Base-by-base conservation (phyloP, 2,329 filamentous ascomycete genomes). In the Calonectria naviculata region DNA sequence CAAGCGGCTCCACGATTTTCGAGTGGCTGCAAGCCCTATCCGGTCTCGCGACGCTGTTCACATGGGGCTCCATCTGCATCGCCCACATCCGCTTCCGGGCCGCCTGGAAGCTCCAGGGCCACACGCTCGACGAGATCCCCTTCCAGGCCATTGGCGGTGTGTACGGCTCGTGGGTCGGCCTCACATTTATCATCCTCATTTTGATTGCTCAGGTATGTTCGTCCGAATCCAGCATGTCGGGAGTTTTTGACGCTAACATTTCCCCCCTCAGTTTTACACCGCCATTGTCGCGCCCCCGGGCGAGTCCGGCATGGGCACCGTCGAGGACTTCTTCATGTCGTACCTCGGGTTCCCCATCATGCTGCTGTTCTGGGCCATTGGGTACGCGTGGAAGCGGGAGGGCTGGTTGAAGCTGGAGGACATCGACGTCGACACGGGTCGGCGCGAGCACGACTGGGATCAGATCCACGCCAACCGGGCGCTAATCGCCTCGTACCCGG, bases 351-450 rank as follows among this genome's bases (percentile, higher is more conserved):
- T 88, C 5, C 87, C 87, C 42, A 84, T 89, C 65, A 85, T 89
- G 63, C 74, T 89, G 24, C 65, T 83, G 71, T 90, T 90, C 81
- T 90, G 88, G 86, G 70, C 84, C 38, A 77, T 79, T 70, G 89
- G 91, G 6, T 93, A 88, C 78, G 29, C 89, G 69, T 93, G 91
- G 91, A 93, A 93, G 86, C 85, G 89, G 58, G 80, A 85, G 42
- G 87, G 87, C 13, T 93, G 89, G 89, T 82, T 91, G 70, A 85
- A 80, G 44, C 81, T 88, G 4, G 81, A 84, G 26, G 83, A 93
- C 72, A 92, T 93, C 73, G 91, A 93, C 77, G 86, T 93, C 67
- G 91, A 93, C 79, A 87, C 86, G 47, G 91, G 90, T 68, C 87
- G 90, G 58, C 86, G 91, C 66, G 87, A 90, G 81, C 85, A 92